Evolutionary conservation across 257 asterid species (phyloP).

Genomic region (Galeopsis tetrahit): DNA sequence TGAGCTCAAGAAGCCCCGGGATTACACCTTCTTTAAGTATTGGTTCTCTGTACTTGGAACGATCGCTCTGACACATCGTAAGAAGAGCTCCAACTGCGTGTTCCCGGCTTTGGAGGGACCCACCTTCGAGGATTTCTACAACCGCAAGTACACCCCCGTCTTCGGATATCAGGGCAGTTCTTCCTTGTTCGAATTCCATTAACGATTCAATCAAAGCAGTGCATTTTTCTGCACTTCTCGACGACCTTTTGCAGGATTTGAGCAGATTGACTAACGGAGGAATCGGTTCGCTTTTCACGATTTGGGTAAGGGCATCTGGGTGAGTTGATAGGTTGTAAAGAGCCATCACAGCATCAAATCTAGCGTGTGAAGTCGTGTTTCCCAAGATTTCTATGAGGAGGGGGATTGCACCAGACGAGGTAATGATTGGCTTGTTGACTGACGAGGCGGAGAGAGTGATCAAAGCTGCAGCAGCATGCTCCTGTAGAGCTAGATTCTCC

Average conservation of each 20-base stretch:
- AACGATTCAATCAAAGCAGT: conserved; percentile 72
- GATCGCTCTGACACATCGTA: conserved; percentile 76
- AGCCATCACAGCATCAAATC: conserved; percentile 82
- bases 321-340: conserved; percentile 87
- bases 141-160: conserved; percentile 96
- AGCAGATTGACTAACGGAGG: conserved; percentile 66
- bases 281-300: conserved; percentile 68
- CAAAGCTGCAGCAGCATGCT: conserved; percentile 80
- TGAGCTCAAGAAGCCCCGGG: conserved; percentile 95
- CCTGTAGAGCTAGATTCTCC: conserved; percentile 59
- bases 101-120: conserved; percentile 81
- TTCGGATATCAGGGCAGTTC: conserved; percentile 66
- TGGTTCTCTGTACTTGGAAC: conserved; percentile 75
- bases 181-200: conserved; percentile 72
- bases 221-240: conserved; percentile 78
- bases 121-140: conserved; percentile 83
- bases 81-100: conserved; percentile 88
- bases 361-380: conserved; percentile 64
- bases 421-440: conserved; percentile 81
- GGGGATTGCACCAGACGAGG: conserved; percentile 83
- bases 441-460: conserved; percentile 90
- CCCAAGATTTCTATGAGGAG: conserved; percentile 66
- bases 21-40: conserved; percentile 91
- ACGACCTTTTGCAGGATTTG: conserved; percentile 69
- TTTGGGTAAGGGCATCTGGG: conserved; percentile 51